These are phyloP conservation scores for Aspergillus terreus DNA, from an alignment of 2,329 filamentous ascomycete genomes.

Conservation along the genomic window DNA sequence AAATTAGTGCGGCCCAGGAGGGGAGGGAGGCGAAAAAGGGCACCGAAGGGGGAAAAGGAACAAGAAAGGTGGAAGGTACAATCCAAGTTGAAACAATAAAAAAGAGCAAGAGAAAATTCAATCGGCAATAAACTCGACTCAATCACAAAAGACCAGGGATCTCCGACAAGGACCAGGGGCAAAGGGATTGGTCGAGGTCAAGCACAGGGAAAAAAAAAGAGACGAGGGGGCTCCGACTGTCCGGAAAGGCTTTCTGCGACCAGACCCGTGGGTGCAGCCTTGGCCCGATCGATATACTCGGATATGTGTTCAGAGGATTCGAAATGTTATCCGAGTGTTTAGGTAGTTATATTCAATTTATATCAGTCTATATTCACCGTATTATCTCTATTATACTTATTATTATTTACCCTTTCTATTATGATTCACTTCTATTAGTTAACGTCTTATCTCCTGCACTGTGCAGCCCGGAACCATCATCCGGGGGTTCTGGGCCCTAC, in stretches of 20 bases:
- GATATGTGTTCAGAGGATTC: too few relatives aligned
- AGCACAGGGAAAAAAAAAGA: slow-evolving; percentile 6
- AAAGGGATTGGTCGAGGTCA: slow-evolving; percentile 1
- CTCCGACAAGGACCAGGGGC: neutral
- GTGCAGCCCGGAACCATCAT: too few relatives aligned
- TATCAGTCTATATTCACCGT: too few relatives aligned
- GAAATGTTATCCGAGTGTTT: too few relatives aligned
- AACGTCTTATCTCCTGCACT: too few relatives aligned
- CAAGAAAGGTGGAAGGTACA: neutral
- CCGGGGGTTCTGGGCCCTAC: too few relatives aligned
- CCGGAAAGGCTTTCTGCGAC: slow-evolving; percentile 4
- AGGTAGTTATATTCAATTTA: too few relatives aligned
- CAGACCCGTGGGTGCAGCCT: neutral
- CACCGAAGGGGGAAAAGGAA: neutral
- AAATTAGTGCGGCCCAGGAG: neutral
- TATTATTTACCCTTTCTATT: too few relatives aligned
- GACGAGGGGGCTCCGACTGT: slow-evolving; percentile 5
- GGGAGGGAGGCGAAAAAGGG: neutral
- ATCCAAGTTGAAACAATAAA: neutral
- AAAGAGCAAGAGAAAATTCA: neutral
- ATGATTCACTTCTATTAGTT: too few relatives aligned
- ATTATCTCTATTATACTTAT: too few relatives aligned
- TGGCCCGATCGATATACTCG: slow-evolving; percentile 2
- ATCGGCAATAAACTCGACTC: neutral
- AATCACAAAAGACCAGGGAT: neutral